Conservation (phyloP, 257 asterid species). For the Solanum raphanifolium region DNA sequence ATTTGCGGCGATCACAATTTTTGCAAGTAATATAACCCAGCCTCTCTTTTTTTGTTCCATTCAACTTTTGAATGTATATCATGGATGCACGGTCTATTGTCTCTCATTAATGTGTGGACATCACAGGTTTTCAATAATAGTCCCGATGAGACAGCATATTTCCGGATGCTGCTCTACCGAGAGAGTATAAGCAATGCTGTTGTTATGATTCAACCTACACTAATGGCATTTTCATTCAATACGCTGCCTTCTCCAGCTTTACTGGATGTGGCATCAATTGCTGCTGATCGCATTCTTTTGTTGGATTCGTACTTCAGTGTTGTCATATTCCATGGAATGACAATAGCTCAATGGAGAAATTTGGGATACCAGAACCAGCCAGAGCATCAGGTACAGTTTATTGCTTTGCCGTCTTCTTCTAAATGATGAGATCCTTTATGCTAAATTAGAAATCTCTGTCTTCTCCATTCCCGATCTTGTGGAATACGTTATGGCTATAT, state of each 20-base stretch:
- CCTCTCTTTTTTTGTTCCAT: neutral
- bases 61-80: neutral
- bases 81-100: neutral
- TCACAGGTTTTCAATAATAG: constrained; percentile 89
- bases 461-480: neutral
- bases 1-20: constrained; percentile 93
- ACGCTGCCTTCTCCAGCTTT: constrained; percentile 86
- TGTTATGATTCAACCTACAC: constrained; percentile 95
- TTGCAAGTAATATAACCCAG: constrained; percentile 53
- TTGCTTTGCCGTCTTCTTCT: neutral
- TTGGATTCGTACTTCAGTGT: constrained; percentile 87
- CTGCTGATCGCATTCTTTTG: constrained; percentile 86
- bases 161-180: constrained; percentile 89
- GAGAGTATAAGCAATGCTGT: constrained; percentile 84
- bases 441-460: neutral
- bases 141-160: constrained; percentile 98
- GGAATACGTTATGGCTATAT: neutral
- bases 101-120: neutral
- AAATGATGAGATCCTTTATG: neutral
- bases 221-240: constrained; percentile 74
- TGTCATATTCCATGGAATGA: constrained; percentile 96
- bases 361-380: constrained; percentile 93
- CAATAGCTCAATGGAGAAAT: constrained; percentile 98
- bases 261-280: constrained; percentile 81
- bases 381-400: constrained; percentile 50